These are phyloP conservation scores for Begonia masoniana DNA, from an alignment of 306 rosid species.

Conservation along the genomic window DNA sequence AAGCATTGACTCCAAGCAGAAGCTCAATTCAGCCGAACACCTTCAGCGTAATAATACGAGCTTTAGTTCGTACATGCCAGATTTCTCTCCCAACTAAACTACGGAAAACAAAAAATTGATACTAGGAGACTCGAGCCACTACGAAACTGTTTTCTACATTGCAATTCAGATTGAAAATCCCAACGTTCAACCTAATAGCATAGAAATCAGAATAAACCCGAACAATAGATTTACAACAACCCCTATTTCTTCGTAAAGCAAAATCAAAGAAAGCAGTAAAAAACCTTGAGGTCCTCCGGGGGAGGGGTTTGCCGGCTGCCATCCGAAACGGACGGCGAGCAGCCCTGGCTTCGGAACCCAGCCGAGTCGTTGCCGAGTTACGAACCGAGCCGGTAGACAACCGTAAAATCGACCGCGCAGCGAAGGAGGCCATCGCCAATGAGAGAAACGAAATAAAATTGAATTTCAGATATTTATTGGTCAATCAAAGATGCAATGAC, in stretches of 20 bases:
- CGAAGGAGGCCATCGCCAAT: constrained; percentile 50
- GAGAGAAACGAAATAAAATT: not conserved
- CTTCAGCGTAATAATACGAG: constrained; percentile 17
- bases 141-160: not conserved
- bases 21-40: constrained; percentile 57
- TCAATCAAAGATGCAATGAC: too few relatives aligned
- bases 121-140: not conserved
- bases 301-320: constrained; percentile 32
- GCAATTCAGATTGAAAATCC: not conserved
- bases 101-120: not conserved
- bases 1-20: constrained; percentile 67
- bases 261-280: not conserved
- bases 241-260: not conserved
- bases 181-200: not conserved
- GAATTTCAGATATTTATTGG: too few relatives aligned
- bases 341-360: constrained; percentile 41
- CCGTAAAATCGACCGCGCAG: constrained; percentile 59
- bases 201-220: not conserved
- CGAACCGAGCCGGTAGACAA: constrained; percentile 28
- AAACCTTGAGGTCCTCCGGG: constrained; percentile 44
- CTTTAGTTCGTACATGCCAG: not conserved
- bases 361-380: constrained; percentile 24
- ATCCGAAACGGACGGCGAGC: constrained; percentile 40
- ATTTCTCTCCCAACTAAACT: not conserved
- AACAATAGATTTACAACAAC: not conserved